Conservation (phyloP, 164 flowering plant genomes). For the Echeveria elegans region DNA sequence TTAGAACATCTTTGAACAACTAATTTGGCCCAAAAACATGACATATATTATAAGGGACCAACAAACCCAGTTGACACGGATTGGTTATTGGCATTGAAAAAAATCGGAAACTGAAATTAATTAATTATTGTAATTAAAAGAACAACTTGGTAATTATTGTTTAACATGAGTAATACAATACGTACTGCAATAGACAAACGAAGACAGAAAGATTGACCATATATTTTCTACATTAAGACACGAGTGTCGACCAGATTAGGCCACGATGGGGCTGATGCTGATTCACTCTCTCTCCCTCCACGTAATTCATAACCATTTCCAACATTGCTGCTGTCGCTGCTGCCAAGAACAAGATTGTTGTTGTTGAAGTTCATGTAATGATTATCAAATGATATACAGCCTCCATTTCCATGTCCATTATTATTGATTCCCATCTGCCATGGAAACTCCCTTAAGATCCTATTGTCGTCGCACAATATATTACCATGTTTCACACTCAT, state of each 20-base stretch:
- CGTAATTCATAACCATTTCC: neutral
- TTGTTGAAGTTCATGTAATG: no score
- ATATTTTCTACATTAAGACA: neutral
- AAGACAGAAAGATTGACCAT: neutral
- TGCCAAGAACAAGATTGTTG: neutral
- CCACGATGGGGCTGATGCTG: neutral
- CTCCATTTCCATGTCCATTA: neutral
- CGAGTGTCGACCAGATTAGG: neutral
- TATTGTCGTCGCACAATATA: neutral
- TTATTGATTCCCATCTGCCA: no score
- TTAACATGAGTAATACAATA: neutral
- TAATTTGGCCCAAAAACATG: no score
- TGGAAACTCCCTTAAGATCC: neutral
- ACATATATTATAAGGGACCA: no score
- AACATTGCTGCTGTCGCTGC: neutral
- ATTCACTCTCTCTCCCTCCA: neutral
- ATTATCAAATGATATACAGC: neutral
- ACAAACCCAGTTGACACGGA: no score
- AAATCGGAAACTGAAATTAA: no score
- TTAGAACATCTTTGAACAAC: no score
- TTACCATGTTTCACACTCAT: neutral
- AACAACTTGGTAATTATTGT: no score
- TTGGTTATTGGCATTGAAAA: no score
- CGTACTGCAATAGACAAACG: no score
- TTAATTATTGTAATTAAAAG: no score